Evolutionary conservation across 306 rosid genomes (phyloP).

Genomic region (Arachis hypogaea): DNA sequence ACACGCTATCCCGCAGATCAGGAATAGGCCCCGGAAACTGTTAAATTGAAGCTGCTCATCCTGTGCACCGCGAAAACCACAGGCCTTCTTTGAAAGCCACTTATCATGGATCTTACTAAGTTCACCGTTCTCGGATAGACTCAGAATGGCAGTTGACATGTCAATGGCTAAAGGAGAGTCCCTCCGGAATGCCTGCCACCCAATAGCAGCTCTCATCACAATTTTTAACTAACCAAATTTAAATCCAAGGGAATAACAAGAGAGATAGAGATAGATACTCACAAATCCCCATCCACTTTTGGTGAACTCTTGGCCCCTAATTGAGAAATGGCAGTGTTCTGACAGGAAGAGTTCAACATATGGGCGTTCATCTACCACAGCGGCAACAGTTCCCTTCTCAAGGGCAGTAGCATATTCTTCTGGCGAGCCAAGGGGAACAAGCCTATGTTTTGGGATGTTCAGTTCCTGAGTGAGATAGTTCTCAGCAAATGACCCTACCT

Average conservation of each 20-base stretch:
- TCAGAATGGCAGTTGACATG: constrained; percentile 75
- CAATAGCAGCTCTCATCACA: too few relatives aligned
- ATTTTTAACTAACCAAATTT: neutral
- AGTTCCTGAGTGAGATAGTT: constrained; percentile 62
- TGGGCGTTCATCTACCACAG: constrained; percentile 78
- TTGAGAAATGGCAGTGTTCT: constrained; percentile 64
- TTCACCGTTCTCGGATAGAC: constrained; percentile 71
- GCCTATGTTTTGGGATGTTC: constrained; percentile 57
- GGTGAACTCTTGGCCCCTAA: constrained; percentile 87
- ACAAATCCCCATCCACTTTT: constrained; percentile 92
- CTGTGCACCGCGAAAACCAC: constrained; percentile 52
- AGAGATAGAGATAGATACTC: constrained; percentile 43
- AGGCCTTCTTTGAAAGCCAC: constrained; percentile 67
- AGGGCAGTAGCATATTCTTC: constrained; percentile 72
- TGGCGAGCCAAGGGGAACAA: constrained; percentile 61
- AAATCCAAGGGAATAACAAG: neutral
- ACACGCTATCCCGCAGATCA: constrained; percentile 65
- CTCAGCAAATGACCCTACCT: constrained; percentile 65
- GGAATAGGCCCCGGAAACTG: constrained; percentile 78
- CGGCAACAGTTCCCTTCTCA: constrained; percentile 68
- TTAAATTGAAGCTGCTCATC: constrained; percentile 62
- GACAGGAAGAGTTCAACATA: constrained; percentile 81
- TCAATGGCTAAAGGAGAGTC: constrained; percentile 81
- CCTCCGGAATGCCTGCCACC: constrained; percentile 67
- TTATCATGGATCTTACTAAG: constrained; percentile 72